Evolutionary conservation across 768 basidiomycete species (phyloP), one percentile per base, ranked within the genome.

Genomic region (Leccinum subgranulosum): DNA sequence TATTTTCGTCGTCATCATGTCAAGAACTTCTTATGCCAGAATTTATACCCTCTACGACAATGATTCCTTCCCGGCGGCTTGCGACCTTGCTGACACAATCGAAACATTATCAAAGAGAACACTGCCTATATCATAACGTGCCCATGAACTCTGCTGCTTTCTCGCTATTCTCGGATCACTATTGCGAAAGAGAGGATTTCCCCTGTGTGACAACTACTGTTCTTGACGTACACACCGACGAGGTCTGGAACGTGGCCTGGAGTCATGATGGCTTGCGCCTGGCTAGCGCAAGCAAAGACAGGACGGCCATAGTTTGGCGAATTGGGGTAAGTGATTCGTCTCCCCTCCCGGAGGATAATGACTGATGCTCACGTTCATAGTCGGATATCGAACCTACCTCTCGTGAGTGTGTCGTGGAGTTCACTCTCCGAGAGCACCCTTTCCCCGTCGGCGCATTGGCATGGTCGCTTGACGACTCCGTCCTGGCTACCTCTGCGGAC

Each of bases 201-300:
- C 97, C 97, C 7, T 82, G 84, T 47, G 77, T 88, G 25, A 94
- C 91, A 12, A 94, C 92, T 3, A 87, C 89, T 25, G 87, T 94
- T 52, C 76, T 98, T 58, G 83, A 86, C 47, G 91, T 87, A 29
- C 96, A 98, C 72, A 81, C 79, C 11, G 92, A 98, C 68, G 94
- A 99, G 70, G 94, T 99, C 45, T 98, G 96, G 95, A 86, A 90
- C 68, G 73, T 98, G 58, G 89, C 88, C 69, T 99, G 95, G 95
- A 96, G 94, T 73, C 92, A 91, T 64, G 86, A 88, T 69, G 97
- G 97, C 2, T 73, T 74, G 50, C 86, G 81, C 65, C 78, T 99
- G 51, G 97, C 95, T 29, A 94, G 87, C 62, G 90, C 89, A 36
- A 89, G 94, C 55, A 91, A 84, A 71, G 96, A 98, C 73, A 85